Evolutionary conservation across 2,329 filamentous ascomycete genomes (phyloP), one percentile per base, ranked within the genome.

Genomic region (Lanzia echinophila): DNA sequence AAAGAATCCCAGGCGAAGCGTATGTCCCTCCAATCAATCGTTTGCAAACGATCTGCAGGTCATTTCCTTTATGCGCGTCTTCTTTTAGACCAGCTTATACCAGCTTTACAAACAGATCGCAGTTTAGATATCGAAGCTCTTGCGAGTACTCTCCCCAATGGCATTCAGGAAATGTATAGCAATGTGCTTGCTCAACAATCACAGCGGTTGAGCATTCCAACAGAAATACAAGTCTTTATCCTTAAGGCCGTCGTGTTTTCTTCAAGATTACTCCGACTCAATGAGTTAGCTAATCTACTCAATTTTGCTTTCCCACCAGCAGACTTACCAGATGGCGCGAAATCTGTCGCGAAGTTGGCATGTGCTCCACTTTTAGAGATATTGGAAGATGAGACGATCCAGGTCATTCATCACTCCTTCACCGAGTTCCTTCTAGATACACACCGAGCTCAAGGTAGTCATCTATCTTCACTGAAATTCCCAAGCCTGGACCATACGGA

Each of bases 401-500:
- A 68, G 13, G 67, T 76, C 3, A 71, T 77, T 10, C 74, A 77
- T 56, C 74, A 76, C 51, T 76, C 74, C 0, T 70, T 76, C 43
- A 75, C 73, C 2, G 75, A 77, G 50, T 77, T 72, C 54, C 57
- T 76, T 11, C 64, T 67, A 3, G 70, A 69, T 12, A 6, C 6
- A 10, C 8, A 19, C 10, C 11, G 46, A n/a, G 4, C 24, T 28
- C 24, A 28, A 4, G 8, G 24, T 28, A 28, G 24, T 8, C 24
- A 28, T 4, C 24, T 4, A 28, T 28, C 24, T 28, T 4, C 8
- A 4, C 8, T 8, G 8, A 28, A 28, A 4, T 28, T 28, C 24
- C 24, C 24, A 8, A 28, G 4, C 24, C 24, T 28, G 24, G 24
- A 28, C 24, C 24, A 4, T 28, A 4, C 4, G 8, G 24, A 28